These are phyloP conservation scores for Phytophthora constricta DNA, from an alignment of 352 stramenopile species.

Conservation along the genomic window DNA sequence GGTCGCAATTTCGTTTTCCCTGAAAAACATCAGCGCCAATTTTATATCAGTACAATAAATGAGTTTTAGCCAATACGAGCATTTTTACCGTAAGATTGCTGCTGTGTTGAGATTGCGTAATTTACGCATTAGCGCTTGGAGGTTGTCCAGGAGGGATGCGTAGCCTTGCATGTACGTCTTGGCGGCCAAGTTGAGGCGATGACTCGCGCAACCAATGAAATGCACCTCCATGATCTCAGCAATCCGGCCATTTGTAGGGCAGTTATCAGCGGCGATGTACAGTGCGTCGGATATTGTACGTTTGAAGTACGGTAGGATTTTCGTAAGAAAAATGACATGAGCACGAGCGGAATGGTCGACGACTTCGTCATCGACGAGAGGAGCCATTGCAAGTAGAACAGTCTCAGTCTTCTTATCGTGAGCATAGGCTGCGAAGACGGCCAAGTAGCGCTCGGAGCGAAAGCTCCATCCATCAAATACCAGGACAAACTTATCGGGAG, in stretches of 20 bases:
- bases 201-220: slow-evolving; percentile 1
- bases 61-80: background rate
- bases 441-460: background rate
- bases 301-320: background rate
- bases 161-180: background rate
- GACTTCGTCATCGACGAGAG: slow-evolving; percentile 1
- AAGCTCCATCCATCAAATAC: slow-evolving; percentile 6
- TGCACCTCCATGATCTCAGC: background rate
- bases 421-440: background rate
- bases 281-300: background rate
- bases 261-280: slow-evolving; percentile 1
- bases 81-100: background rate
- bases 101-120: slow-evolving; percentile 2
- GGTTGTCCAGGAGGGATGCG: background rate
- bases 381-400: background rate
- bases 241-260: background rate
- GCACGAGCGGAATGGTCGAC: background rate
- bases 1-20: slow-evolving; percentile 8
- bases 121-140: slow-evolving; percentile 5
- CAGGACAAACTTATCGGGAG: slow-evolving; percentile 4
- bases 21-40: slow-evolving; percentile 6
- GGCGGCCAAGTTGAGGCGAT: background rate
- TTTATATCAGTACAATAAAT: no score
- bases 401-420: slow-evolving; percentile 6
- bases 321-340: slow-evolving; percentile 1